phyloP scores from a whole-genome alignment of 2,329 filamentous ascomycete genomes.

The Colletotrichum sp. region DNA sequence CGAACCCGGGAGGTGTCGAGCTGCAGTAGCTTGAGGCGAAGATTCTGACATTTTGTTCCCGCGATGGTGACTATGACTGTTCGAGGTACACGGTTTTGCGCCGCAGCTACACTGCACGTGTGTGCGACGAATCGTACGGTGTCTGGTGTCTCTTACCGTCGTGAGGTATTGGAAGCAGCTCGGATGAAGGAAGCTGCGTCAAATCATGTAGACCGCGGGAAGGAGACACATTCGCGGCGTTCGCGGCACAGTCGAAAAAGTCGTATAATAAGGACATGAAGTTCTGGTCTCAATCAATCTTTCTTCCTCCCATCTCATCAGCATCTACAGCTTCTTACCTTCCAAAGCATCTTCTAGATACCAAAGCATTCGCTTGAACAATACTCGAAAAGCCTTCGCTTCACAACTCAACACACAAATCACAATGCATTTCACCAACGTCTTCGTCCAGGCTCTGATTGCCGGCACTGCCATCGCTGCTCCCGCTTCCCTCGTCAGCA shows the following conservation, averaged over 20 bases:
- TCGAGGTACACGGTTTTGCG: not conserved
- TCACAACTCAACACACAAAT: not conserved
- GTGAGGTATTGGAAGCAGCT: not conserved
- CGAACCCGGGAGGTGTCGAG: not conserved
- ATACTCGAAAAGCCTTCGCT: not conserved
- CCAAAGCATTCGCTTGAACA: not conserved
- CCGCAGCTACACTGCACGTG: not conserved
- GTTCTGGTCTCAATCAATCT: not conserved
- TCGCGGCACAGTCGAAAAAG: not conserved
- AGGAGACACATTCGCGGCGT: not conserved
- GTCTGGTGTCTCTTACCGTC: not conserved
- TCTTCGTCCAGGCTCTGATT: slow-evolving; percentile 53
- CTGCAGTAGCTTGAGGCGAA: not conserved
- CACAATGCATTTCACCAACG: slow-evolving; percentile 32
- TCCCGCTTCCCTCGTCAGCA: slow-evolving; percentile 26
- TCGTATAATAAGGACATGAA: slow-evolving; percentile 2
- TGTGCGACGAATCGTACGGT: not conserved
- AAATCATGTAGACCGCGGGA: too few relatives aligned
- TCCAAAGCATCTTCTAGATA: not conserved
- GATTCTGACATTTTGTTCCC: not conserved
- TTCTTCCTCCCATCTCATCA: not conserved
- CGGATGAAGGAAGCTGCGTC: slow-evolving; percentile 6
- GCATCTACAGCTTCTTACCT: not conserved
- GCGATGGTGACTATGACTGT: not conserved
- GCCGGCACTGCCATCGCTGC: slow-evolving; percentile 53